Conservation (phyloP, 352 stramenopile genomes). For the Paralagenidium karlingii region DNA sequence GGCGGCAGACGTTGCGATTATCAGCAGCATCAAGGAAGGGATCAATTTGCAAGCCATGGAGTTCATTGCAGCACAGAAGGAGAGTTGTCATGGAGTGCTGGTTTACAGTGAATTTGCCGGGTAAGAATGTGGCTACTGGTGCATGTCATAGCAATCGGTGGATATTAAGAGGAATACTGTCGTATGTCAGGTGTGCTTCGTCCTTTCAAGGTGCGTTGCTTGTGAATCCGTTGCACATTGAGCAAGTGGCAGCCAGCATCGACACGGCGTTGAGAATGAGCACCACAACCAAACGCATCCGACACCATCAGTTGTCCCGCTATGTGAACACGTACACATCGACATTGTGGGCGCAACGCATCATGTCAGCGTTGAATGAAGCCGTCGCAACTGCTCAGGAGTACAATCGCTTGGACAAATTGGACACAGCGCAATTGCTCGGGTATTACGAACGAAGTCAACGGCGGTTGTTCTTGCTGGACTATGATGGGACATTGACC, state of each 20-base stretch:
- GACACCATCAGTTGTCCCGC: slow-evolving; percentile 69
- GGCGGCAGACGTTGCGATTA: slow-evolving; percentile 73
- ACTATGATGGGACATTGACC: slow-evolving; percentile 79
- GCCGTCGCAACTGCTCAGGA: slow-evolving; percentile 60
- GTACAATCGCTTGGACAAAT: slow-evolving; percentile 78
- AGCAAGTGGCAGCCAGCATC: slow-evolving; percentile 77
- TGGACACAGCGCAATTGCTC: slow-evolving; percentile 71
- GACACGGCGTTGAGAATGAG: slow-evolving; percentile 78
- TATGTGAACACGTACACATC: slow-evolving; percentile 87
- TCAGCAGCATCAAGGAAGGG: slow-evolving; percentile 84
- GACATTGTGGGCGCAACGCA: slow-evolving; percentile 70
- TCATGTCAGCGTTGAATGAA: slow-evolving; percentile 74
- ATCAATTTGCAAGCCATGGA: slow-evolving; percentile 88
- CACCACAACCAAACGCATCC: slow-evolving; percentile 77
- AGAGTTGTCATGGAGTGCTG: slow-evolving; percentile 73
- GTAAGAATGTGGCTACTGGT: slow-evolving; percentile 7
- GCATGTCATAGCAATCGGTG: neutral
- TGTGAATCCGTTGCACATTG: slow-evolving; percentile 84
- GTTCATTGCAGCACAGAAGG: slow-evolving; percentile 80
- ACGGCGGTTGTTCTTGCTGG: slow-evolving; percentile 67
- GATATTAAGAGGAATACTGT: slow-evolving; percentile 6
- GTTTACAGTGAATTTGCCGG: slow-evolving; percentile 87
- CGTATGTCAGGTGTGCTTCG: slow-evolving; percentile 48
- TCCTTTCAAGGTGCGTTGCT: slow-evolving; percentile 81
- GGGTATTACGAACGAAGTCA: slow-evolving; percentile 77